Conservation (phyloP, 352 stramenopile species). For the Phytophthora ramorum region DNA sequence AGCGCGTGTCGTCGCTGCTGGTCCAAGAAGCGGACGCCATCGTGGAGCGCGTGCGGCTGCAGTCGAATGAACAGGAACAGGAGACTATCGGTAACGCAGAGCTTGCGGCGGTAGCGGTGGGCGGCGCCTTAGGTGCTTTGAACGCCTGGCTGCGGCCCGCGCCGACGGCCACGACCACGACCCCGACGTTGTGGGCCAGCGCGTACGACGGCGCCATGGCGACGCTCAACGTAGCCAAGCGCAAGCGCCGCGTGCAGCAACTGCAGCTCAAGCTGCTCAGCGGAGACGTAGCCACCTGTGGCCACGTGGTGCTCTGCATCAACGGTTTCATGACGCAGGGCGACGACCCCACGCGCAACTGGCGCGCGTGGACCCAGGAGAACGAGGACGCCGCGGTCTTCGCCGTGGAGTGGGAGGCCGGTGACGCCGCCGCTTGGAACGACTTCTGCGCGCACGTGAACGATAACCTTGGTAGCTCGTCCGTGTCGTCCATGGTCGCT, state of each 20-base stretch:
- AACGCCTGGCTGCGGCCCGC: conserved; percentile 69
- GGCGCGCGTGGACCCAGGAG: conserved; percentile 53
- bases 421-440: conserved; percentile 75
- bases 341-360: conserved; percentile 70
- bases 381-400: conserved; percentile 56
- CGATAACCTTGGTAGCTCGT: conserved; percentile 58
- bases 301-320: conserved; percentile 79
- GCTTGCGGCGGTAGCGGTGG: conserved; percentile 64
- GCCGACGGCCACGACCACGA: conserved; percentile 1
- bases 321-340: conserved; percentile 90
- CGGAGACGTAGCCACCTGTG: conserved; percentile 61
- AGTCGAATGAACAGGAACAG: conserved; percentile 62
- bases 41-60: conserved; percentile 52
- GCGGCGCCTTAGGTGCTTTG: conserved; percentile 67
- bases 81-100: conserved; percentile 59
- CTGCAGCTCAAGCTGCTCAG: conserved; percentile 68
- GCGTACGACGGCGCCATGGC: conserved; percentile 78
- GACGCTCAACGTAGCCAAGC: conserved; percentile 73
- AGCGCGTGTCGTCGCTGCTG: conserved; percentile 37
- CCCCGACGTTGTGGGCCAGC: conserved; percentile 66
- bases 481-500: conserved; percentile 62
- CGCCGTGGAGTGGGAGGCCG: conserved; percentile 82
- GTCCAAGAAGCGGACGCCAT: conserved; percentile 56
- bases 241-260: conserved; percentile 73
- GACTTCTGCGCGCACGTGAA: conserved; percentile 81